Evolutionary conservation across 2,329 filamentous ascomycete species (phyloP).

Genomic region (Dactylellina cionopaga): DNA sequence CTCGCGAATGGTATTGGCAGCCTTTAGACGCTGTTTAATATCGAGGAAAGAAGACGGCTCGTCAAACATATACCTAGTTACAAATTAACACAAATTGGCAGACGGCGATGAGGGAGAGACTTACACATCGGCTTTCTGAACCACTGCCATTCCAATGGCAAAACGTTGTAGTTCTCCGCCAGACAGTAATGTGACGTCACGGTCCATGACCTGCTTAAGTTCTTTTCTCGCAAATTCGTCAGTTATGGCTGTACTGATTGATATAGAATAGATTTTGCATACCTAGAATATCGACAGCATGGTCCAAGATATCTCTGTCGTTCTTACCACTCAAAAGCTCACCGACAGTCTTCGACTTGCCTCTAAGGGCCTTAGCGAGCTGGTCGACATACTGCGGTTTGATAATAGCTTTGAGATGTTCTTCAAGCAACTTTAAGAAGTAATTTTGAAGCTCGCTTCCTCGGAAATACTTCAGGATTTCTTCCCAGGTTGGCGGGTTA

Average conservation of each 20-base stretch:
- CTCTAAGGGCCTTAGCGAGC: constrained; percentile 90
- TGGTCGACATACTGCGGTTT: constrained; percentile 99
- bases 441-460: constrained; percentile 99
- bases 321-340: constrained; percentile 79
- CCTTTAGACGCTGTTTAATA: constrained; percentile 97
- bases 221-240: constrained; percentile 64
- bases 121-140: constrained; percentile 91
- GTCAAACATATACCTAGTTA: constrained; percentile 92
- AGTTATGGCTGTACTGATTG: constrained; percentile 23
- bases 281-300: constrained; percentile 83
- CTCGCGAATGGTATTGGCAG: constrained; percentile 89
- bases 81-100: not conserved
- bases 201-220: constrained; percentile 86
- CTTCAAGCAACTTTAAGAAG: constrained; percentile 97
- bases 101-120: constrained; percentile 55
- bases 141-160: constrained; percentile 93
- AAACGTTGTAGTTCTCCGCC: constrained; percentile 99
- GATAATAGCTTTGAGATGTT: constrained; percentile 95
- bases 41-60: constrained; percentile 98
- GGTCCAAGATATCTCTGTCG: constrained; percentile 80
- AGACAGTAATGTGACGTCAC: constrained; percentile 88
- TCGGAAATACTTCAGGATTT: constrained; percentile 97
- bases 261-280: constrained; percentile 48
- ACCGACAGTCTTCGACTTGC: constrained; percentile 80
- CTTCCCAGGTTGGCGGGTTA: constrained; percentile 98